Base-by-base conservation (phyloP, 2,329 filamentous ascomycete genomes). In the Lecanicillium sp. region DNA sequence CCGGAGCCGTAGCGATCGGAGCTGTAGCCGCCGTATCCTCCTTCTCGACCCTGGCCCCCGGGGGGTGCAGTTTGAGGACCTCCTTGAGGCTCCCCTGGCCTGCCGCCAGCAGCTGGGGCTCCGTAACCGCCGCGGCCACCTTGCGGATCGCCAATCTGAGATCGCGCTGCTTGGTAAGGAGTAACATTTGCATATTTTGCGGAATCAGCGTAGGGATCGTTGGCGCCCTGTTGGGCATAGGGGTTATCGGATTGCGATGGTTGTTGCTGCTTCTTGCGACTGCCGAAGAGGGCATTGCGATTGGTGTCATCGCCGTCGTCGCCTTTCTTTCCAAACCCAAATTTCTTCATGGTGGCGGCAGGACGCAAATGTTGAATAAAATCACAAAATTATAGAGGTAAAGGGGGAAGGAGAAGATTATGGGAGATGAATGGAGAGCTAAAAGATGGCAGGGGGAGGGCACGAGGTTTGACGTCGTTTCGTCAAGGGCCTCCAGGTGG, bases 271-370 rank as follows among this genome's bases (percentile, higher is more conserved):
- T 71, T 75, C 62, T 74, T 75, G 46, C 65, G 62, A 47, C 64
- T 59, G 44, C 70, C 62, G 50, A 77, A 76, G 37, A 76, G 64
- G 33, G 71, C 68, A 47, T 62, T 60, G 40, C 70, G 67, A 47
- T 58, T 68, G 39, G 60, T 53, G 32, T 73, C 65, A 42, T 71
- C 71, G 48, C 55, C 59, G 37, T 71, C 71, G 38, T 69, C 64
- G 35, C 56, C 57, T 53, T 75, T 78, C 60, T 71, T 76, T 46
- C 73, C 65, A 46, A 78, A 70, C 35, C 71, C 70, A 48, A 80
- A 77, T 50, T 73, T 77, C 63, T 70, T 74, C 76, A 80, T 80
- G 45, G 44, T 58, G 51, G 34, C 16, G 22, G 22, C 11, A 25
- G 22, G 11, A 7, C 7, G 22, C 22, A 7, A 11, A 7, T 6